Evolutionary conservation across 2,329 filamentous ascomycete species (phyloP), one percentile per base, ranked within the genome.

Genomic region (Dissoconium aciculare): DNA sequence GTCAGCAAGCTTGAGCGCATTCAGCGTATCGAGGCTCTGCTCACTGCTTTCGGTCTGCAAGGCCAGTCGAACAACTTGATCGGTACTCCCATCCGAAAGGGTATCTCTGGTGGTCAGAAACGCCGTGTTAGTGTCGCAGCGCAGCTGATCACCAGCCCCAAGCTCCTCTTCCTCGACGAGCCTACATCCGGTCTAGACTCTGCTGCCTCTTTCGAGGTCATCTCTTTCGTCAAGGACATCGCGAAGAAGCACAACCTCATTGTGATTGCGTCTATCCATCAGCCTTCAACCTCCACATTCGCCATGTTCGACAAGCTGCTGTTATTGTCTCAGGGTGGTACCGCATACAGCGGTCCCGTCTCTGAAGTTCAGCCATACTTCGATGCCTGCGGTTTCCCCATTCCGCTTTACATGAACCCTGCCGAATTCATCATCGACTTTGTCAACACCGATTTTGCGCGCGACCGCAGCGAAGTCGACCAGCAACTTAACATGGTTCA

Each of bases 41-140:
- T 91, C 8, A 62, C 65, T 4, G 68, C 78, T 0, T 87, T 92
- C 39, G 83, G 82, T 9, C 67, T 92, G 2, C 62, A 66, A 15
- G 62, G 65, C 2, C 80, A 85, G 48, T 66, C 73, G 2, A 60
- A 79, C 38, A 76, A 74, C 3, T 57, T 91, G 26, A 74, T 91
- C 40, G 83, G 83, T 21, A 91, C 83, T 1, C 78, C 81, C 0
- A 77, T 89, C 39, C 69, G 73, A 8, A 89, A 85, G 54, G 83
- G 83, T 10, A 73, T 92, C 35, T 82, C 76, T 39, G 83, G 83
- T 28, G 83, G 82, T 1, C 82, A 92, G 59, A 91, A 89, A 61
- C 67, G 80, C 23, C 67, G 83, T 30, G 66, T 87, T 5, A 79
- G 78, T 42, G 74, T 91, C 4, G 82, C 81, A 1, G 79, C 77